Base-by-base conservation (phyloP, 257 asterid genomes). In the Penstemon eatonii region DNA sequence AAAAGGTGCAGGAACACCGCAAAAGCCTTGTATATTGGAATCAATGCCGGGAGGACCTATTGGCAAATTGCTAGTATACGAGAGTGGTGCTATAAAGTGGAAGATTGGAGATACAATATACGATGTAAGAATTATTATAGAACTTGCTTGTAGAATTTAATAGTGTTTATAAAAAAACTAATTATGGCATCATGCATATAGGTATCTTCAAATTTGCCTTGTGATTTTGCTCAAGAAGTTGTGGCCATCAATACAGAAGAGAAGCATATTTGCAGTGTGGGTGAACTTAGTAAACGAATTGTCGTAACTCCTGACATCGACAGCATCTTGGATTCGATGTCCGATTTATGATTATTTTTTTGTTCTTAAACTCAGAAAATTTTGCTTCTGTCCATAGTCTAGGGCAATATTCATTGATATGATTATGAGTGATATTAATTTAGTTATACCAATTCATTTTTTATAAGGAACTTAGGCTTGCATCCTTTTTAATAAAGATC, bases 61-160 rank as follows among this genome's bases (percentile, higher is more conserved):
- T 79, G 99, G 97, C 8, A 91, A 94, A 83, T 74, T 89, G 84
- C 38, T 87, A 25, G 91, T 91, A 6, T 89, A 87, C 84, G 84
- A 33, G 68, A 87, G 86, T 52, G 97, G 97, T 62, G 87, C 88
- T 64, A 74, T 89, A 40, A 91, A 94, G 79, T 53, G 91, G 85
- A 94, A 89, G 90, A 84, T 94, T 53, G 97, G 99, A 7, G 96
- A 87, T 55, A 74, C 68, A 46, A 67, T 89, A 62, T 90, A 82
- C 56, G 86, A 88, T 67, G 99, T 93, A 80, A 88, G 96, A 79
- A 49, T 53, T 15, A 15, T 15, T 12, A 53, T 56, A 52, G 3
- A 65, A 62, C 63, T 41, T 52, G 3, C 13, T 56, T 25, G 1
- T 65, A 36, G 0, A 6, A 7, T 3, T 0, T 11, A 5, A 39